Evolutionary conservation across 176 grass and related monocot species (phyloP).

Genomic region (Leersia perrieri): DNA sequence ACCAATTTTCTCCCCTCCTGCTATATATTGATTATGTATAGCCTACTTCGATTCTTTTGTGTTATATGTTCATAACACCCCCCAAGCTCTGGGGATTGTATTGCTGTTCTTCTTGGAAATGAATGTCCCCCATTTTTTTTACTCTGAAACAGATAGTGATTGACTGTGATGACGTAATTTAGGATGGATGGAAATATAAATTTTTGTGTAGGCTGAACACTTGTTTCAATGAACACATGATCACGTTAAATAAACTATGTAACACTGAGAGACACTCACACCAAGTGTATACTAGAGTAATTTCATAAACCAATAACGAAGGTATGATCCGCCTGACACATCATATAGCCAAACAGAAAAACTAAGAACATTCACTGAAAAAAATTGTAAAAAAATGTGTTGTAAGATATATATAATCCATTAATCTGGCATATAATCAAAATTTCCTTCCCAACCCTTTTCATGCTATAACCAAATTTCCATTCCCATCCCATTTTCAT

Average conservation of each 20-base stretch:
- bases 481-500: not conserved
- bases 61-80: not conserved
- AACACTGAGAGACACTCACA: not conserved
- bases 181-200: not conserved
- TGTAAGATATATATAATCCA: not conserved
- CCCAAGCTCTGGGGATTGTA: not conserved
- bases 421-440: not conserved
- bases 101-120: not conserved
- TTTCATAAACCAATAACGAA: not conserved
- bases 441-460: not conserved
- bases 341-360: not conserved
- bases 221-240: not conserved
- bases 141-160: too few species aligned
- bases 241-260: too few species aligned
- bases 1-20: not conserved
- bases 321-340: not conserved
- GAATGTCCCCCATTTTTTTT: not conserved
- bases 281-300: not conserved
- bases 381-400: too few species aligned
- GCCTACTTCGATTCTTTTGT: not conserved
- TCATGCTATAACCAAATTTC: too few species aligned
- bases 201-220: not conserved
- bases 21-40: not conserved
- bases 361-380: not conserved
- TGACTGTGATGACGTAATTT: not conserved